A percentile compares a stretch with the other conserved stretches of the same genome.
Evolutionary conservation across 1,284 basidiomycete genomes (phyloP).

Genomic region (Heterobasidion irregulare): DNA sequence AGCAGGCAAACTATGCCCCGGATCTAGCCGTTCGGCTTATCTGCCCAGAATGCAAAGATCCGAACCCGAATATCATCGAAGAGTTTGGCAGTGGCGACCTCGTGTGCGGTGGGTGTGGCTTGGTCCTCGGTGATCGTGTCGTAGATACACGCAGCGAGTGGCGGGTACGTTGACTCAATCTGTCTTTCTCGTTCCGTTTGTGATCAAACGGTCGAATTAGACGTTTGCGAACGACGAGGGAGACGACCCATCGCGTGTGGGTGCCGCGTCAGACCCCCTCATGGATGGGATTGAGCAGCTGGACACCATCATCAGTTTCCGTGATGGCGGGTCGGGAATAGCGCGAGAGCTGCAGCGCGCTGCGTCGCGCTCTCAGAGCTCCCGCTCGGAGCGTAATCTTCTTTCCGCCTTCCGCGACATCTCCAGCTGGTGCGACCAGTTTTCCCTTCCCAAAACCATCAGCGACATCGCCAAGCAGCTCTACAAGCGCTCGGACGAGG

Average conservation of each 20-base stretch:
- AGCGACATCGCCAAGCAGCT: conserved; percentile 95
- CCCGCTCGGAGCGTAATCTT: conserved; percentile 78
- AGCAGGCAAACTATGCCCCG: conserved; percentile 59
- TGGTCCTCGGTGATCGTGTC: conserved; percentile 92
- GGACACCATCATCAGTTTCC: conserved; percentile 91
- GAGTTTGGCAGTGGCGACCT: conserved; percentile 97
- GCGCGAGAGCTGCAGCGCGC: conserved; percentile 92
- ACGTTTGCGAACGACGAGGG: conserved; percentile 99
- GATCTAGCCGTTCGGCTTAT: conserved; percentile 87
- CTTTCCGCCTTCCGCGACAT: conserved; percentile 88
- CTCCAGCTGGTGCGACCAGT: conserved; percentile 89
- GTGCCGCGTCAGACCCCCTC: conserved; percentile 89
- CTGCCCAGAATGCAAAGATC: conserved; percentile 91
- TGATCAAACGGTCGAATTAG: conserved; percentile 31
- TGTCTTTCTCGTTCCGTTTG: conserved; percentile 11
- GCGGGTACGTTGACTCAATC: conserved; percentile 58
- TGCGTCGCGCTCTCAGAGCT: conserved; percentile 67
- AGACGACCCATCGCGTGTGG: conserved; percentile 99
- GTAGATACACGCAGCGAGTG: conserved; percentile 99
- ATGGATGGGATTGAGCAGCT: conserved; percentile 92
- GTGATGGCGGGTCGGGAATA: conserved; percentile 90
- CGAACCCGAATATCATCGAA: conserved; percentile 91
- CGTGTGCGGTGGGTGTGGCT: conserved; percentile 94
- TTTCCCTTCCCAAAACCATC: conserved; percentile 91
- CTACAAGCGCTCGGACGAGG: conserved; percentile 95